Evolutionary conservation across 768 basidiomycete species (phyloP).

Genomic region (Lactarius psammicola): DNA sequence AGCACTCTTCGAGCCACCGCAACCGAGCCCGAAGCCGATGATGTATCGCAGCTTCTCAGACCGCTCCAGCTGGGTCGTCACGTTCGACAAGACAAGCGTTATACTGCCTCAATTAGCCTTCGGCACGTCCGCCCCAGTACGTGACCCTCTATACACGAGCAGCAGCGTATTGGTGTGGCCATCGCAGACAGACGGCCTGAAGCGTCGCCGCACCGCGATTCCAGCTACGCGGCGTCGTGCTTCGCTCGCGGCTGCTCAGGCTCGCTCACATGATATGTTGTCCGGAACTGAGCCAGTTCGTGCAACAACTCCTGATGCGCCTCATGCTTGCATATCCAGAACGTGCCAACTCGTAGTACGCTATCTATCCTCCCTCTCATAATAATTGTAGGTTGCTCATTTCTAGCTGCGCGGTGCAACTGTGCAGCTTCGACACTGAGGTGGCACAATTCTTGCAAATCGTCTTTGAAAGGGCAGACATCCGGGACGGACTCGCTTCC

Average conservation of each 20-base stretch:
- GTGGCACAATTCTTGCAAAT: slow-evolving; percentile 10
- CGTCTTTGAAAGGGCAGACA: slow-evolving; percentile 1
- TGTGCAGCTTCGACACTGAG: slow-evolving; percentile 21
- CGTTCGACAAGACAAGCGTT: slow-evolving; percentile 3
- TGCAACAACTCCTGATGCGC: slow-evolving; percentile 19
- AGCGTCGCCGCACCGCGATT: not conserved
- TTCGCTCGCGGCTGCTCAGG: slow-evolving; percentile 15
- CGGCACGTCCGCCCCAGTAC: slow-evolving; percentile 9
- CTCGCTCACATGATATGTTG: slow-evolving; percentile 18
- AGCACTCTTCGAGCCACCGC: not conserved
- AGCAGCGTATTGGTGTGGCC: slow-evolving; percentile 9
- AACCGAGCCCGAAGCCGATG: not conserved
- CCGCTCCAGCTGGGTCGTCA: slow-evolving; percentile 22
- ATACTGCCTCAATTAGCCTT: not conserved
- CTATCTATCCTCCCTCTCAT: not conserved
- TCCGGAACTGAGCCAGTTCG: slow-evolving; percentile 15
- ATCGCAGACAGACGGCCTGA: not conserved
- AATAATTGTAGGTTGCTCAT: no score
- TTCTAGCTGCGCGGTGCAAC: not conserved
- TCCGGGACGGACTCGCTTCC: slow-evolving; percentile 4
- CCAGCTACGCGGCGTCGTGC: slow-evolving; percentile 10
- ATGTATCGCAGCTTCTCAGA: slow-evolving; percentile 19
- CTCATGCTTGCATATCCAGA: slow-evolving; percentile 16
- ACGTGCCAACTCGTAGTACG: slow-evolving; percentile 19
- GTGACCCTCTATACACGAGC: slow-evolving; percentile 20